Conservation (phyloP, 371 early-diverging fungal species). For the Actinomortierella ambigua region DNA sequence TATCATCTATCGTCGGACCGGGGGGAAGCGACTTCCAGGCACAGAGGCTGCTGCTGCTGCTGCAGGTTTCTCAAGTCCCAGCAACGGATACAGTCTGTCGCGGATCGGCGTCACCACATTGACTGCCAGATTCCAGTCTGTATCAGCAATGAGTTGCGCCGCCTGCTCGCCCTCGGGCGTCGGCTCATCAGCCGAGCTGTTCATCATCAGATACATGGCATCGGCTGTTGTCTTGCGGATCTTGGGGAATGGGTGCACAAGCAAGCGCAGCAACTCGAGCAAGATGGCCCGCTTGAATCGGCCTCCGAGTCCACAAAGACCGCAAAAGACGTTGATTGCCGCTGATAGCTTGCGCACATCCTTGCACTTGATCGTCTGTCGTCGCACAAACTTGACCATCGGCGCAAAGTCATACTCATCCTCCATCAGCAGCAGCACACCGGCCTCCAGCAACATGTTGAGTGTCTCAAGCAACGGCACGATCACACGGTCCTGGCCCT, state of each 20-base stretch:
- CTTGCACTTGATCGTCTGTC: conserved; percentile 38
- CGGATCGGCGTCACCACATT: conserved; percentile 18
- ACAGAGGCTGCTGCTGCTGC: no score
- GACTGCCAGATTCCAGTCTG: conserved; percentile 40
- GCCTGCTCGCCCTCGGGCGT: conserved; percentile 31
- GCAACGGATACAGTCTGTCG: conserved; percentile 34
- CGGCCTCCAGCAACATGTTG: conserved; percentile 68
- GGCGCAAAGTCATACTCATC: conserved; percentile 47
- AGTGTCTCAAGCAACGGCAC: conserved; percentile 69
- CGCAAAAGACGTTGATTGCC: conserved; percentile 25
- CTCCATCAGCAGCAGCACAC: conserved; percentile 48
- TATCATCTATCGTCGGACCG: no score
- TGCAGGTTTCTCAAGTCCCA: conserved; percentile 30
- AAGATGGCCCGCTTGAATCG: conserved; percentile 40
- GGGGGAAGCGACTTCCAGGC: no score
- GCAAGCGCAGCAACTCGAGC: conserved; percentile 22
- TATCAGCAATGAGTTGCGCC: conserved; percentile 22
- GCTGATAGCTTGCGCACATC: conserved; percentile 35
- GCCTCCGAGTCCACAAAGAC: conserved; percentile 31
- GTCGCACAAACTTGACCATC: conserved; percentile 36
- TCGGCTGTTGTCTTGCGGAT: conserved; percentile 42
- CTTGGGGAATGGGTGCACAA: conserved; percentile 46
- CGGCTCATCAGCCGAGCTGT: conserved; percentile 26
- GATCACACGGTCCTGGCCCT: conserved; percentile 67
- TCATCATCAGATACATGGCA: conserved; percentile 44